A percentile compares a stretch with the other conserved stretches of the same genome.
Evolutionary conservation across 2,329 filamentous ascomycete species (phyloP).

Genomic region (Penicillium polonicum): DNA sequence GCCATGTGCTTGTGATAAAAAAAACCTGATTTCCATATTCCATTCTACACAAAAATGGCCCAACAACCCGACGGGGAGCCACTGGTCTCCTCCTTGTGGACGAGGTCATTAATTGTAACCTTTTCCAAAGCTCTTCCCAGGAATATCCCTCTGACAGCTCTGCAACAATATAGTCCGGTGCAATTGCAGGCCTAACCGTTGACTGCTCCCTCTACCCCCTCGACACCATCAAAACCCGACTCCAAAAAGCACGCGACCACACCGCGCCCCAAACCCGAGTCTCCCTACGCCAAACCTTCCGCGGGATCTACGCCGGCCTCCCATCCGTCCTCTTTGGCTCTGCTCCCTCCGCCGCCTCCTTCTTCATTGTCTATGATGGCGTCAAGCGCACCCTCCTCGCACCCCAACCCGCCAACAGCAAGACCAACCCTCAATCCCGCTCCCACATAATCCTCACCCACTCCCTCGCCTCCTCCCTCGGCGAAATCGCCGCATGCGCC

Average conservation of each 20-base stretch:
- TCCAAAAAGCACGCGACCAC: constrained; percentile 66
- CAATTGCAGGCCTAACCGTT: constrained; percentile 88
- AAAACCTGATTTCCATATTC: not conserved
- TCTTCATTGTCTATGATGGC: constrained; percentile 92
- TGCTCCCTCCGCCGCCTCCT: constrained; percentile 89
- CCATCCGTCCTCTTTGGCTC: constrained; percentile 87
- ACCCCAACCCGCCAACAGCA: constrained; percentile 15
- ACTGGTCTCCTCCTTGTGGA: constrained; percentile 45
- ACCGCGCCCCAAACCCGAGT: constrained; percentile 58
- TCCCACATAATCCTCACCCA: constrained; percentile 55
- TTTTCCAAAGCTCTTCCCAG: not conserved
- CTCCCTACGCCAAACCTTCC: constrained; percentile 80
- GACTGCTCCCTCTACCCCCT: constrained; percentile 96
- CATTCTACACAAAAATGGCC: constrained; percentile 22
- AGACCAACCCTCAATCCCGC: constrained; percentile 31
- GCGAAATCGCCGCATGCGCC: constrained; percentile 88
- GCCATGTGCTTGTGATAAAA: constrained; percentile 17
- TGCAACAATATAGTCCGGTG: constrained; percentile 66
- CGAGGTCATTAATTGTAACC: constrained; percentile 42
- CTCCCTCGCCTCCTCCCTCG: constrained; percentile 80
- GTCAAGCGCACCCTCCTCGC: constrained; percentile 59
- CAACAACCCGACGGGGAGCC: constrained; percentile 33
- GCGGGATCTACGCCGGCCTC: constrained; percentile 88
- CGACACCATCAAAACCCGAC: constrained; percentile 97
- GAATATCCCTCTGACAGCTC: constrained; percentile 9